Conservation (phyloP, 768 basidiomycete genomes). For the Tulasnella sp. region DNA sequence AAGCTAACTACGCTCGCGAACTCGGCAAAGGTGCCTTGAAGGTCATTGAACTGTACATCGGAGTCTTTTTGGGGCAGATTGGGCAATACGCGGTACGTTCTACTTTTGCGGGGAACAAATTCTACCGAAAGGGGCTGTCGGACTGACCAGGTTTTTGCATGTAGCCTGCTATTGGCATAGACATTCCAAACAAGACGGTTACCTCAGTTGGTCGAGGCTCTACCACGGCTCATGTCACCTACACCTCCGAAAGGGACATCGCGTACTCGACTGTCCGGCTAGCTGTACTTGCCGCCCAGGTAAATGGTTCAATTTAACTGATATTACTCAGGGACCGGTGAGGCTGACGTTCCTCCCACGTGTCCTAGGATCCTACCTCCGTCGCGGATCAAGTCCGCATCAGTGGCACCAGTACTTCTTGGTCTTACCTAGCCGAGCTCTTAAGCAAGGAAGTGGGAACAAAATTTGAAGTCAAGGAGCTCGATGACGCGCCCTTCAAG, state of each 20-base stretch:
- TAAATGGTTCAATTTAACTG: not conserved
- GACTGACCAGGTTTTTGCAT: not conserved
- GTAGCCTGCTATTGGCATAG: not conserved
- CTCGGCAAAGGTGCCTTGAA: not conserved
- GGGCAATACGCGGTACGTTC: not conserved
- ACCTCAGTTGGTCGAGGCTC: not conserved
- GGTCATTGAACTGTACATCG: not conserved
- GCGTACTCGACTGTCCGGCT: not conserved
- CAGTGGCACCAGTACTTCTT: not conserved
- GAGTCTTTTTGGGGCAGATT: not conserved
- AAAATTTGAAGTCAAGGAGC: not conserved
- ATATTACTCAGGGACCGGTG: not conserved
- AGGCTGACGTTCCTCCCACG: not conserved
- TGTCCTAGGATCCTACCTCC: not conserved
- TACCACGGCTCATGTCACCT: not conserved
- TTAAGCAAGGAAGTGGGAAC: not conserved
- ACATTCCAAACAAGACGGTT: not conserved
- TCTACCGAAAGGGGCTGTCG: not conserved
- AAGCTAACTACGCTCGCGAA: not conserved
- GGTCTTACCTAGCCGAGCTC: not conserved
- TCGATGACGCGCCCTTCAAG: not conserved
- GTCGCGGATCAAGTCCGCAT: not conserved
- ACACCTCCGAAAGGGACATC: not conserved
- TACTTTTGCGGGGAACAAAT: too few relatives aligned
- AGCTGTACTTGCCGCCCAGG: conserved; percentile 1